Base-by-base conservation (phyloP, 805 yeast species). In the Cyberlindnera veronae region DNA sequence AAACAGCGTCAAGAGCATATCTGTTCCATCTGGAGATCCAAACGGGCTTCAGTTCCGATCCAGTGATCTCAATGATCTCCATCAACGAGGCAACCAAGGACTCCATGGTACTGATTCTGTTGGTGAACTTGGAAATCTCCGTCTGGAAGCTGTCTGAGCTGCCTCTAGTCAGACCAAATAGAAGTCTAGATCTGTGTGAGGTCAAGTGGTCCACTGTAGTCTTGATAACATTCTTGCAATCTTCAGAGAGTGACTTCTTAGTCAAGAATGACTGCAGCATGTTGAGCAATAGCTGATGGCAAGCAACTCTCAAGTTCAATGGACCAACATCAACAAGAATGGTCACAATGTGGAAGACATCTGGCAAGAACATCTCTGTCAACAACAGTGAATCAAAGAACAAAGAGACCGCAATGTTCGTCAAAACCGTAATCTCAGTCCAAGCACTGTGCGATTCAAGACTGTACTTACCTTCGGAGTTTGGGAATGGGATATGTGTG, bases 1-100 rank as follows among this genome's bases (percentile, higher is more conserved):
- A 79, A 0, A 85, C 79, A 15, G 84, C 73, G 47, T 77, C 81
- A 44, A 80, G 66, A 5, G 82, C 74, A 49, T 75, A 72, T 27
- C 82, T 70, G 44, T 76, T 73, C 84, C 88, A 85, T 44, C 81
- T 72, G 6, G 78, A 64, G 47, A 76, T 68, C 82, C 88, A 83
- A 23, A 72, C 65, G 8, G 70, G 64, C 30, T 71, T 67, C 34
- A 73, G 76, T 6, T 69, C 71, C 3, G 70, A 62, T 13, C 77
- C 72, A 31, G 77, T 66, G 19, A 66, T 63, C 7, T 69, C 68
- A 52, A 82, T 71, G 45, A 82, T 71, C 13, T 69, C 67, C 30
- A 76, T 63, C 47, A 85, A 60, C 29, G 68, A 61, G 16, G 74
- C 77, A 47, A 85, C 78, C 21, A 84, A 70, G 7, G 74, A 67